Evolutionary conservation across 495 filamentous ascomycete species (phyloP), one percentile per base, ranked within the genome.

Genomic region (Aspergillus sclerotiicarbonarius): DNA sequence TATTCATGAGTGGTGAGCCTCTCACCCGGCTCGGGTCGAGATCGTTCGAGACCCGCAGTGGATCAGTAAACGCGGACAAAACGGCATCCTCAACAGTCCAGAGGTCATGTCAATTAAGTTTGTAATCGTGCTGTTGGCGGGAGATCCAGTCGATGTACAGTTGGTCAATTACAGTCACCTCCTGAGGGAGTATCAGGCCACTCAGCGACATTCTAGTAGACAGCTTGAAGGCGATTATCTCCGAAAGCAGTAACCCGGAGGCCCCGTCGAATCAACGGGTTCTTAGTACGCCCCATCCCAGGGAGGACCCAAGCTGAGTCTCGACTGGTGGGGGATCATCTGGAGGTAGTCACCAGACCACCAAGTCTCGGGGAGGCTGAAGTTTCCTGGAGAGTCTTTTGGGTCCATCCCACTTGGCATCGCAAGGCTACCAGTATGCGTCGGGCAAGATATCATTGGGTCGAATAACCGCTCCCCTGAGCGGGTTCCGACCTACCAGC

Each of bases 11-110:
- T 25, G 25, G 25, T 25, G 25, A 41, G 37, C 13, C 37, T 12
- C n/a, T n/a, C 37, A n/a, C 5, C 37, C 37, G 37, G 13, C 37
- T n/a, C 8, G 15, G 47, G 47, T 30, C 47, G 30, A 21, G 47
- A 50, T n/a, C 47, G 6, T 18, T 30, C 31, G n/a, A n/a, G 47
- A 50, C 47, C 47, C 47, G 47, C 47, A 31, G 47, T 50, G 47
- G 47, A 50, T 29, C 47, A 25, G 20, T 32, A 13, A 13, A 18
- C n/a, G 25, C 18, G n/a, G 25, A 32, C 25, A 32, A 50, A 31
- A 50, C 31, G 47, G 29, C 29, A 6, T 31, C n/a, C 3, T 25
- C 47, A 50, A 18, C 47, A 41, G 13, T 41, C 13, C 4, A 16
- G 13, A 32, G 15, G 5, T 12, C 18, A 18, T 50, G 25, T 25